Base-by-base conservation (phyloP, 805 yeast genomes). In the Saccharomycopsis sp. region DNA sequence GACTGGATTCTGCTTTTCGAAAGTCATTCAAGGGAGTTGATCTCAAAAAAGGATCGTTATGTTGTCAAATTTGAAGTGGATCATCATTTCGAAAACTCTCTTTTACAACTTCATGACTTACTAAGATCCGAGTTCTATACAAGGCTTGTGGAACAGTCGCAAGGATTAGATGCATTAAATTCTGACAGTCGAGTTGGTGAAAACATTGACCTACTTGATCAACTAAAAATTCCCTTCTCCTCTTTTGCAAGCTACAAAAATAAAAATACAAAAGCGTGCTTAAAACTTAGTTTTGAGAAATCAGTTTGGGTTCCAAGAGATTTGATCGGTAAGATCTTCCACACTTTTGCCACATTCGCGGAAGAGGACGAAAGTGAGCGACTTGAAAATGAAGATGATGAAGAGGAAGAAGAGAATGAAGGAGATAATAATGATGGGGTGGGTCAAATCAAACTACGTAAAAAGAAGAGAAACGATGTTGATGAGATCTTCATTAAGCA, bases 291-390 rank as follows among this genome's bases (percentile, higher is more conserved):
- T 15, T 39, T 43, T 26, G 15, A 8, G 4, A n/a, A 21, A n/a
- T 17, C 41, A 9, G 21, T 35, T 4, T 43, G 47, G 47, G 21
- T 43, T 3, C 47, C 47, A 2, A 21, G 26, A 16, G 47, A 43
- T 26, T 29, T 43, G 4, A n/a, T 43, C 9, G 43, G 43, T 4
- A 31, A 31, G 9, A 15, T 18, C 15, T 43, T 43, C 33, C 29
- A 34, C n/a, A 30, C 35, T 9, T 39, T 19, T 34, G 39, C 21
- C 26, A 42, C 39, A 7, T 34, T 20, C 25, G 22, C 20, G 8
- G 46, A 37, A 19, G 39, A 34, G 21, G 23, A 32, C 7, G 13
- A 31, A 6, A 33, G 20, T 20, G 32, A 30, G 6, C 9, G 16
- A 12, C 16, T n/a, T 13, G 35, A 16, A 18, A 15, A 33, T 8